phyloP scores from a whole-genome alignment of 805 yeast genomes.

The Saturnispora quitensis region DNA sequence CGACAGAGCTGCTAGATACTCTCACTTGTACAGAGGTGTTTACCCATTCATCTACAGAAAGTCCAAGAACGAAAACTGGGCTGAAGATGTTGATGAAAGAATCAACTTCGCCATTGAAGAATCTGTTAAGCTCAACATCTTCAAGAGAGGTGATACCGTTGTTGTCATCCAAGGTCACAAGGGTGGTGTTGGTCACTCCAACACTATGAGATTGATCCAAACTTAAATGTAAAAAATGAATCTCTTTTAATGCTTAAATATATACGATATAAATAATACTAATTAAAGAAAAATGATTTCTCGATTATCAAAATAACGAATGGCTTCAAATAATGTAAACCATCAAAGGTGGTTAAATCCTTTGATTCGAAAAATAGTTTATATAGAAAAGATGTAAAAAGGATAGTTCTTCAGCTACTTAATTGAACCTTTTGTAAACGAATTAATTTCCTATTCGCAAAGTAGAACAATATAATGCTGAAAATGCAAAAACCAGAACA shows the following conservation, averaged over 20 bases:
- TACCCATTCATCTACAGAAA: constrained; percentile 86
- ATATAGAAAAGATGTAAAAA: background rate
- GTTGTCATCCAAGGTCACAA: constrained; percentile 98
- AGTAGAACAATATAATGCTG: constrained; percentile 37
- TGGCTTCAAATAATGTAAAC: background rate
- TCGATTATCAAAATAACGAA: background rate
- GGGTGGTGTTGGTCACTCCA: constrained; percentile 97
- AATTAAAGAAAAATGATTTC: background rate
- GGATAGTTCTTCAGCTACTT: constrained; percentile 12
- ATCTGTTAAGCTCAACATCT: constrained; percentile 79
- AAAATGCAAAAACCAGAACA: constrained; percentile 34
- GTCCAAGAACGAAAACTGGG: constrained; percentile 73
- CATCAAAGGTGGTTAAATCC: background rate
- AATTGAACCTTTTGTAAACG: constrained; percentile 57
- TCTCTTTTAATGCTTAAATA: background rate
- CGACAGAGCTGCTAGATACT: constrained; percentile 84
- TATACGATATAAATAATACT: background rate
- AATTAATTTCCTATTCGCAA: constrained; percentile 49
- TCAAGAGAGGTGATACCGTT: constrained; percentile 78
- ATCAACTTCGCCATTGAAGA: constrained; percentile 86
- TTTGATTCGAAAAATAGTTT: background rate
- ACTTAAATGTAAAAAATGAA: constrained; percentile 5
- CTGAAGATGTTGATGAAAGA: constrained; percentile 91
- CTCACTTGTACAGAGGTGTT: constrained; percentile 97
- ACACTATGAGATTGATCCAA: constrained; percentile 75